These are phyloP conservation scores for Claviceps spartinae DNA, from an alignment of 2,329 filamentous ascomycete genomes.

Conservation along the genomic window DNA sequence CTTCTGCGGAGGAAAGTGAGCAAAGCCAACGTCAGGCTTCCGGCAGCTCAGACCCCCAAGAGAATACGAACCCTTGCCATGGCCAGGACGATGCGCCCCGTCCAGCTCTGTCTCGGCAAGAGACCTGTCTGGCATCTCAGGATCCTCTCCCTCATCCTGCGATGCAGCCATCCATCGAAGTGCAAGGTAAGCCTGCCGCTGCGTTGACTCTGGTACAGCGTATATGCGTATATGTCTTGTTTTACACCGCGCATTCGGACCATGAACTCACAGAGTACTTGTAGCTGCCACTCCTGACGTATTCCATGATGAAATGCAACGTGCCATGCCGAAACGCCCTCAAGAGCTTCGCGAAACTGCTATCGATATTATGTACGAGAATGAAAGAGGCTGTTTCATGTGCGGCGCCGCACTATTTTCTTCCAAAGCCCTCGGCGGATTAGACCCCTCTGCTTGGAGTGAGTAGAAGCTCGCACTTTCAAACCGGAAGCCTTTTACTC, in stretches of 20 bases:
- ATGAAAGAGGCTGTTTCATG: slow-evolving; percentile 79
- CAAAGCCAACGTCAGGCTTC: background rate
- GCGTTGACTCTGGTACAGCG: too few species aligned
- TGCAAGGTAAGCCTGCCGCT: slow-evolving; percentile 15
- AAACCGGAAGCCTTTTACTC: too few species aligned
- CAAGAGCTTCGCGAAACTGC: slow-evolving; percentile 35
- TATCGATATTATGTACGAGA: slow-evolving; percentile 88
- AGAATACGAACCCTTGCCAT: background rate
- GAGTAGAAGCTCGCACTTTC: slow-evolving; percentile 8
- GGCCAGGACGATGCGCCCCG: background rate
- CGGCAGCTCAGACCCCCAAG: background rate
- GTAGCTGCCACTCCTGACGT: slow-evolving; percentile 18
- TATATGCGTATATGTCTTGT: background rate
- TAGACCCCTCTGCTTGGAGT: slow-evolving; percentile 78
- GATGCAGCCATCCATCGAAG: slow-evolving; percentile 19
- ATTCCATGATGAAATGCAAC: slow-evolving; percentile 13
- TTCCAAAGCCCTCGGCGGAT: slow-evolving; percentile 64
- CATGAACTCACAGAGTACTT: background rate
- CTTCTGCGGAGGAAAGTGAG: slow-evolving; percentile 3
- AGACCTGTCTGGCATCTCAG: background rate
- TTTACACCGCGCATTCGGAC: background rate
- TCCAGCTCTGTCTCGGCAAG: background rate
- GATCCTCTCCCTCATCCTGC: slow-evolving; percentile 9
- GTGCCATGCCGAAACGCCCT: slow-evolving; percentile 21
- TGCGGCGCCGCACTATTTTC: slow-evolving; percentile 90